Evolutionary conservation across 495 filamentous ascomycete genomes (phyloP), one percentile per base, ranked within the genome.

Genomic region (Penicillium paradoxum): DNA sequence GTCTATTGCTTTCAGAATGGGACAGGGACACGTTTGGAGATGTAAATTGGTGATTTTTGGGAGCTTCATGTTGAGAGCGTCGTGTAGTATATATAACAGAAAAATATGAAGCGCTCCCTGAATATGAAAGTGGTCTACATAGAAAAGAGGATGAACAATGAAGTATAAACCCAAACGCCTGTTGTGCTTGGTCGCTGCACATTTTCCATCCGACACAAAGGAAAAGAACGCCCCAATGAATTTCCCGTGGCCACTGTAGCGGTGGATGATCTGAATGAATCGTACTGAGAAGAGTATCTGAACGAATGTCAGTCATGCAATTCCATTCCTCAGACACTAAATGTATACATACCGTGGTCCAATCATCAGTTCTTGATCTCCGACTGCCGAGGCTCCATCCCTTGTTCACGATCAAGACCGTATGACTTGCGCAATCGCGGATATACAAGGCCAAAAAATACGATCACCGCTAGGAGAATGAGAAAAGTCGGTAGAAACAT

Each of bases 401-500:
- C 57, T 19, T 49, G 40, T 50, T 57, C 57, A 6, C 29, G 45
- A 24, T 58, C 61, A 17, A 41, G 6, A 25, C 27, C 8, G 25
- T 55, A 34, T 6, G 63, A 53, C 49, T 66, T 70, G 0, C 55
- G 56, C 2, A 71, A 51, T 1, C 58, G 57, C 1, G 72, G 70
- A 50, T 72, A 74, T 10, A 54, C 59, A 8, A 73, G 54, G 2
- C 67, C 36, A 18, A 74, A 71, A 42, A 73, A 69, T 29, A 66
- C 53, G 1, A 74, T 54, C 2, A 74, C 72, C 0, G 67, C 70
- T 9, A 71, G 37, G 0, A 74, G 49, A 11, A 74, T 56, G 8
- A 74, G 53, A 24, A 74, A 58, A 1, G 72, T 74, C 0, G 72
- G 72, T 7, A 74, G 33, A 15, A 73, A 77, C 62, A 70, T 69